These are phyloP conservation scores for Phoma herbarum DNA, from an alignment of 2,329 filamentous ascomycete species.

Conservation along the genomic window DNA sequence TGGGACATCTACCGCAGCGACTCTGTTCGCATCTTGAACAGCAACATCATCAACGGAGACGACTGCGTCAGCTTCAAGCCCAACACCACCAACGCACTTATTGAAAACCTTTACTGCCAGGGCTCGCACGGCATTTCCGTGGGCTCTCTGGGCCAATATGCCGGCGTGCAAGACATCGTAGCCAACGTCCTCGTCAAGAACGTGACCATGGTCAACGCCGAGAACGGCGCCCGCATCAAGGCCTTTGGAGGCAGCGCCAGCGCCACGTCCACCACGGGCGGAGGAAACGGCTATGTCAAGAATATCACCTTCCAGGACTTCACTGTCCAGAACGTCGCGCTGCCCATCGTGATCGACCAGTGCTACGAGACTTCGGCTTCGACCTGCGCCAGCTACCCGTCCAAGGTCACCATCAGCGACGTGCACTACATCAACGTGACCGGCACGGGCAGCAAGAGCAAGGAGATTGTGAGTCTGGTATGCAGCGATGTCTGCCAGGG, in stretches of 20 bases:
- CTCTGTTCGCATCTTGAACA: constrained; percentile 72
- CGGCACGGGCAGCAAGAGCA: constrained; percentile 60
- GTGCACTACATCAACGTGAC: constrained; percentile 65
- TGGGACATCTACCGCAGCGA: constrained; percentile 70
- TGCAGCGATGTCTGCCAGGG: constrained; percentile 60
- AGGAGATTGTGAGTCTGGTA: constrained; percentile 52
- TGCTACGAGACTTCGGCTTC: constrained; percentile 70
- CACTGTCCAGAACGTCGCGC: constrained; percentile 68
- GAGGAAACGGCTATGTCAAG: constrained; percentile 67
- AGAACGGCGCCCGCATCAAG: constrained; percentile 75
- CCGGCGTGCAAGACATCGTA: constrained; percentile 73
- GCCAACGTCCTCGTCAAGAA: constrained; percentile 66
- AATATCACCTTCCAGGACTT: constrained; percentile 74
- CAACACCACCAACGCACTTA: constrained; percentile 72
- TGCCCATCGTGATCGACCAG: constrained; percentile 69
- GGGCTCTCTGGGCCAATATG: constrained; percentile 74
- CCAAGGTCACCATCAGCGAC: constrained; percentile 63
- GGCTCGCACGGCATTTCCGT: constrained; percentile 77
- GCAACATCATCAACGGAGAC: constrained; percentile 69
- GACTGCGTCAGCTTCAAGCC: constrained; percentile 80
- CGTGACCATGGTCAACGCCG: constrained; percentile 51
- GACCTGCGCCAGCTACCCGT: constrained; percentile 66
- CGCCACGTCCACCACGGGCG: constrained; percentile 69
- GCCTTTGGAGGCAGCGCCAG: constrained; percentile 72
- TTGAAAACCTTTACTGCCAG: constrained; percentile 73